Percentiles rank a stretch among this genome's conserved stretches.
phyloP scores from a whole-genome alignment of 768 basidiomycete genomes.

The Candolleomyces eurysporus region DNA sequence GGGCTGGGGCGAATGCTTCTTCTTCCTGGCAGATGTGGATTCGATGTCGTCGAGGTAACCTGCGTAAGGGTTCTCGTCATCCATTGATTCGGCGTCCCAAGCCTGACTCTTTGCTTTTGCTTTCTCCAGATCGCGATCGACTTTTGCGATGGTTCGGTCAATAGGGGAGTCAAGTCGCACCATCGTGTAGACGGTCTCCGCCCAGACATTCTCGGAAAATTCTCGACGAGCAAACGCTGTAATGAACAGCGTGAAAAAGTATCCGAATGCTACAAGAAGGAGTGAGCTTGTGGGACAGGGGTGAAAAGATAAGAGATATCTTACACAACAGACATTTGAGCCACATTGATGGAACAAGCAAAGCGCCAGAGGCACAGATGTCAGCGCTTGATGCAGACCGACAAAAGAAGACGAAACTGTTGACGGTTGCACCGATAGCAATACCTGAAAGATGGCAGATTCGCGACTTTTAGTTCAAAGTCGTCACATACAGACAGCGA shows the following conservation, averaged over 20 bases:
- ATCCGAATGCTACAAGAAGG: constrained; percentile 31
- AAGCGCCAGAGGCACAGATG: constrained; percentile 45
- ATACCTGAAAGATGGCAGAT: constrained; percentile 33
- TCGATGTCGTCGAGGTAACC: constrained; percentile 28
- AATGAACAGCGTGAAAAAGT: constrained; percentile 54
- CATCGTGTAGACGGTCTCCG: constrained; percentile 45
- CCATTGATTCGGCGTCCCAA: constrained; percentile 1
- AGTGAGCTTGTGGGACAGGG: not conserved
- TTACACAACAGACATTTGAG: constrained; percentile 44
- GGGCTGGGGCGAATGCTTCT: constrained; percentile 12
- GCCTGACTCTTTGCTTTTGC: constrained; percentile 12
- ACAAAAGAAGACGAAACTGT: constrained; percentile 32
- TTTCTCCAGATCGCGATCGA: constrained; percentile 8
- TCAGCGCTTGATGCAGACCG: constrained; percentile 26
- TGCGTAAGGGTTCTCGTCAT: constrained; percentile 7
- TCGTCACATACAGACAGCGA: not conserved
- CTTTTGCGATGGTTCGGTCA: not conserved
- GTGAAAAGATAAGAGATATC: constrained; percentile 16
- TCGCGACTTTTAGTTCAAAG: not conserved
- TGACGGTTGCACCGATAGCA: constrained; percentile 46
- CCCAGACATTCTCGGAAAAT: constrained; percentile 51
- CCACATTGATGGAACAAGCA: constrained; percentile 51
- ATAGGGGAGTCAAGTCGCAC: constrained; percentile 50
- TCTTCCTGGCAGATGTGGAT: constrained; percentile 19
- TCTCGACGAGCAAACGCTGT: constrained; percentile 43